These are phyloP conservation scores for Phytophthora multivora DNA, from an alignment of 352 stramenopile genomes.

Conservation along the genomic window DNA sequence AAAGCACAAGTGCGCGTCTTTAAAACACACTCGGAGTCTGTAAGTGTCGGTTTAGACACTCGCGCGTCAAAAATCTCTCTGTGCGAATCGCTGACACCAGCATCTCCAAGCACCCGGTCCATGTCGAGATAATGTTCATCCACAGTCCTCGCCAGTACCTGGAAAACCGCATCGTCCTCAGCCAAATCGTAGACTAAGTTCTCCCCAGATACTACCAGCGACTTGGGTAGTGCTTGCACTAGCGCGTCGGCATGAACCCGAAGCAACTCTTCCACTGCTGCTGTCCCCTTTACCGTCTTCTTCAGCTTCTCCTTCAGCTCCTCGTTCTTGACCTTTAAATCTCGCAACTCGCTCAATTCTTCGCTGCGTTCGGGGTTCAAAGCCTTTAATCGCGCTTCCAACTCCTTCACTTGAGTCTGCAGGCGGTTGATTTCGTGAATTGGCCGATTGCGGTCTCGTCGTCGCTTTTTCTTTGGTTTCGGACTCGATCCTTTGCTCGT, in stretches of 20 bases:
- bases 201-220: constrained; percentile 11
- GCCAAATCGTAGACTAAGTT: constrained; percentile 23
- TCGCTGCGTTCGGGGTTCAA: background rate
- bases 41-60: background rate
- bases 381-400: constrained; percentile 16
- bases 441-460: constrained; percentile 28
- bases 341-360: constrained; percentile 1
- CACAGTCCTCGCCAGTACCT: constrained; percentile 19
- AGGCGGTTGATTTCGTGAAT: constrained; percentile 28
- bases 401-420: constrained; percentile 20
- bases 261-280: constrained; percentile 14
- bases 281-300: constrained; percentile 4
- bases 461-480: constrained; percentile 26
- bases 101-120: constrained; percentile 11
- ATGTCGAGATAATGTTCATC: constrained; percentile 19
- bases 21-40: constrained; percentile 2
- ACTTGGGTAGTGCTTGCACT: constrained; percentile 24
- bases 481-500: background rate
- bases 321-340: constrained; percentile 6
- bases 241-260: constrained; percentile 17
- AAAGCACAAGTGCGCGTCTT: constrained; percentile 16
- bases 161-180: constrained; percentile 28
- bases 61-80: constrained; percentile 29
- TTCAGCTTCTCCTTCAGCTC: constrained; percentile 13
- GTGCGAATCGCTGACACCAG: constrained; percentile 7